Evolutionary conservation across 495 filamentous ascomycete species (phyloP).

Genomic region (Neurospora sp.): DNA sequence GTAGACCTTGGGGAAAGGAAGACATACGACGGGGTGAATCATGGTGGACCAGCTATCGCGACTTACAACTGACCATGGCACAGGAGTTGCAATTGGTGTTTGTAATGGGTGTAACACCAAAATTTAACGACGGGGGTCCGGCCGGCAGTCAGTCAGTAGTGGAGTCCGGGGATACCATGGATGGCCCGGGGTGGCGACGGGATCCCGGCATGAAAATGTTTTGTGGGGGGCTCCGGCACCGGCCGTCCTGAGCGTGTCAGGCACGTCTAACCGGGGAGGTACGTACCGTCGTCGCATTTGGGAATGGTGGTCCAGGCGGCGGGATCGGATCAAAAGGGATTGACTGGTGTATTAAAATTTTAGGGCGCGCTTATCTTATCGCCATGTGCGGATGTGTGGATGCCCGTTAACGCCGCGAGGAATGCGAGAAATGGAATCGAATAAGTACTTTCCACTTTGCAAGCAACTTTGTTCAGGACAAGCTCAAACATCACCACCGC

Average conservation of each 20-base stretch:
- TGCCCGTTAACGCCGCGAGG: no score
- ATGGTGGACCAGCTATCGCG: constrained; percentile 8
- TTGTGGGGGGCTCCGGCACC: not conserved
- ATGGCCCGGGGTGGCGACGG: not conserved
- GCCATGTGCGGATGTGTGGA: not conserved
- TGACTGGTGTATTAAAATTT: not conserved
- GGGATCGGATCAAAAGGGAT: no score
- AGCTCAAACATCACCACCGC: no score
- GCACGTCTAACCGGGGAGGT: not conserved
- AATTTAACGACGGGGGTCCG: not conserved
- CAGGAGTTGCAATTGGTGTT: not conserved
- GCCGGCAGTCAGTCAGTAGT: not conserved
- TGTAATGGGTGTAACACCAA: not conserved
- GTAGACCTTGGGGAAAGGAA: no score
- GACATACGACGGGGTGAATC: constrained; percentile 17
- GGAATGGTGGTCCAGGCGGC: not conserved
- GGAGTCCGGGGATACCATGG: not conserved
- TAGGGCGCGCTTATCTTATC: not conserved
- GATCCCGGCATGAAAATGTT: not conserved
- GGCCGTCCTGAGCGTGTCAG: not conserved
- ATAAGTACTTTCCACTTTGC: no score
- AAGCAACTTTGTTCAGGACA: no score
- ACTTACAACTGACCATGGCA: constrained; percentile 6
- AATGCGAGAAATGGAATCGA: no score
- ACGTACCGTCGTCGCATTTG: not conserved